These are phyloP conservation scores for Plicaturopsis crispa DNA, from an alignment of 768 basidiomycete species.

Conservation along the genomic window DNA sequence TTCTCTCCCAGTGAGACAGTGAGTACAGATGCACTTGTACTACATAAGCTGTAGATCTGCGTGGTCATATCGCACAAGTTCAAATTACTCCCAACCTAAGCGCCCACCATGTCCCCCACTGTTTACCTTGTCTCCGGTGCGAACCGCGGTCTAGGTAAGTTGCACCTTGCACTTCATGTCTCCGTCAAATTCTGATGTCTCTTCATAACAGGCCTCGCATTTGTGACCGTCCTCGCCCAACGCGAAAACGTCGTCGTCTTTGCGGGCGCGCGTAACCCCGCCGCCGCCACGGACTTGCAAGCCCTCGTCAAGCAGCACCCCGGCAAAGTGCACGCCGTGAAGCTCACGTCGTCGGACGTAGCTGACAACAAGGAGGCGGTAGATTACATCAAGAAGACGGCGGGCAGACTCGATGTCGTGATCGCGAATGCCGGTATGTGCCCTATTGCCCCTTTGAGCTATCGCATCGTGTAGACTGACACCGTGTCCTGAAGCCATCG, in stretches of 20 bases:
- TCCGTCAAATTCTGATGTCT: too few species aligned
- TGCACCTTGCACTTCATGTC: too few species aligned
- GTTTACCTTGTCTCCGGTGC: slow-evolving; percentile 14
- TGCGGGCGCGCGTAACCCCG: slow-evolving; percentile 1
- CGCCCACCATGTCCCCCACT: slow-evolving; percentile 6
- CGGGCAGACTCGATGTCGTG: slow-evolving; percentile 1
- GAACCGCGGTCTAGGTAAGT: slow-evolving; percentile 14
- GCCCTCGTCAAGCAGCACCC: neutral
- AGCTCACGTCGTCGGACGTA: neutral
- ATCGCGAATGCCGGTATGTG: slow-evolving; percentile 2
- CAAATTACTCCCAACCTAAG: too few species aligned
- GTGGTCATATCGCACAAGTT: too few species aligned
- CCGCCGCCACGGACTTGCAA: neutral
- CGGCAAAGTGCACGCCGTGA: neutral
- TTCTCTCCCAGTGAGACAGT: too few species aligned
- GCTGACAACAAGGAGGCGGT: neutral
- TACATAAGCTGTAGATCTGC: too few species aligned
- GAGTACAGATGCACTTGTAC: too few species aligned
- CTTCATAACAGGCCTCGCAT: slow-evolving; percentile 9
- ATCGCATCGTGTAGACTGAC: too few species aligned
- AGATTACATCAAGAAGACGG: neutral
- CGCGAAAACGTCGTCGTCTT: neutral
- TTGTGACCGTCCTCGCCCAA: neutral
- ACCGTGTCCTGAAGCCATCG: too few species aligned
- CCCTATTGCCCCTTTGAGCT: too few species aligned